Base-by-base conservation (phyloP, 345 rosid species). In the Crucihimalaya himalaica region DNA sequence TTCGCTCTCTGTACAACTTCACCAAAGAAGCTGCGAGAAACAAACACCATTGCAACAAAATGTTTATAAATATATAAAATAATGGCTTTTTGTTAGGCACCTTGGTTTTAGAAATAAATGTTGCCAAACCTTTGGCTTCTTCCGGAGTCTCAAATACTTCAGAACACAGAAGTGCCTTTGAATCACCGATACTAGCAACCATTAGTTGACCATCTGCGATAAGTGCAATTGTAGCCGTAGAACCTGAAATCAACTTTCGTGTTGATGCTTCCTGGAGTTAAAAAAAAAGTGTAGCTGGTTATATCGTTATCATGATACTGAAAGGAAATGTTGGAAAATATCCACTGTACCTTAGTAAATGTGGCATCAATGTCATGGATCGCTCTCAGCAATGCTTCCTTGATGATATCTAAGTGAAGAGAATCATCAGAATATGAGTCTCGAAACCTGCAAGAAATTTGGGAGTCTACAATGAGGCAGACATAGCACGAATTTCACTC, bases 141-240 rank as follows among this genome's bases (percentile, higher is more conserved):
- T 81, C 84, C 27, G 94, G 90, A 58, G 92, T 84, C 78, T 80
- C 89, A 78, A 86, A 84, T n/a, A 80, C 84, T 82, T 93, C 91
- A 21, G 97, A 89, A 83, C 98, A 93, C 66, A 93, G 71, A 74
- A 91, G 79, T 43, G 98, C 98, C 84, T 93, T 93, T 21, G 98
- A 93, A 69, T 93, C 98, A 56, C 98, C 98, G 70, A 93, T 68
- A 66, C 87, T 93, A 64, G 96, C 97, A 65, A 84, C 98, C 83
- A 93, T 79, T 63, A 91, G 77, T 61, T 84, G 90, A 59, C 87
- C 94, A 70, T 91, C 96, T 47, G 86, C 98, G n/a, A 86, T 81
- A 21, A 93, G 77, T 60, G 85, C 83, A 73, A 93, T 73, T 39
- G 97, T 84, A 43, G 98, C 97, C 0, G 97, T 93, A 34, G 98